phyloP scores from a whole-genome alignment of 345 rosid species.

The Gossypium turneri region DNA sequence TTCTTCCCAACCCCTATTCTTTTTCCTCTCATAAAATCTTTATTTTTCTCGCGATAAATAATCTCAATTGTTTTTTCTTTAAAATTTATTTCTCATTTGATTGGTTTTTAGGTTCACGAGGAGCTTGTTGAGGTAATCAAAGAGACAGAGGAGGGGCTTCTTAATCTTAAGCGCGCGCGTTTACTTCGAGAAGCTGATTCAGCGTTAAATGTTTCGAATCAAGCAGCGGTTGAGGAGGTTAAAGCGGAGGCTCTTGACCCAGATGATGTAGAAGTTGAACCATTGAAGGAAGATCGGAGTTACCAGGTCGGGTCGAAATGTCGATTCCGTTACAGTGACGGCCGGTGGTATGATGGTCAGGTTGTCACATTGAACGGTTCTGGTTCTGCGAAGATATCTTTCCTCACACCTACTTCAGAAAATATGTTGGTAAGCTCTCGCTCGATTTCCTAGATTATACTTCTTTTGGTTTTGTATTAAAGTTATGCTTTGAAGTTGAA shows the following conservation, averaged over 20 bases:
- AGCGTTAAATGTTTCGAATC: conserved; percentile 26
- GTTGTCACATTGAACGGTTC: conserved; percentile 53
- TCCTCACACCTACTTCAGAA: conserved; percentile 83
- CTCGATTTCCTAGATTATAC: background rate
- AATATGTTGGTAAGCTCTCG: conserved; percentile 65
- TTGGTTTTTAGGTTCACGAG: conserved; percentile 53
- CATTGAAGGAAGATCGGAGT: conserved; percentile 40
- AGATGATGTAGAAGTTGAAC: conserved; percentile 45
- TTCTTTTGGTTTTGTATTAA: background rate
- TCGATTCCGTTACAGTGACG: conserved; percentile 64
- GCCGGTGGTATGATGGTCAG: conserved; percentile 92
- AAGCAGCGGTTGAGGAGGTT: conserved; percentile 28
- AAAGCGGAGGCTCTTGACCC: conserved; percentile 50
- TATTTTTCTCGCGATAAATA: background rate
- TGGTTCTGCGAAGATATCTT: conserved; percentile 61
- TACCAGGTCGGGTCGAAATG: conserved; percentile 68
- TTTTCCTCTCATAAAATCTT: background rate
- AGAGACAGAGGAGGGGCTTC: conserved; percentile 77
- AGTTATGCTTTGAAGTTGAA: background rate
- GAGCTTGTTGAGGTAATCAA: conserved; percentile 66
- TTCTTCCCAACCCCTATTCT: background rate
- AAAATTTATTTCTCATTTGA: conserved; percentile 6
- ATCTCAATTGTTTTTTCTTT: background rate
- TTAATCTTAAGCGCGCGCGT: conserved; percentile 67
- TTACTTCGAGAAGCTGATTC: conserved; percentile 65